Evolutionary conservation across 352 stramenopile genomes (phyloP).

Genomic region (Stramenopiles sp.): DNA sequence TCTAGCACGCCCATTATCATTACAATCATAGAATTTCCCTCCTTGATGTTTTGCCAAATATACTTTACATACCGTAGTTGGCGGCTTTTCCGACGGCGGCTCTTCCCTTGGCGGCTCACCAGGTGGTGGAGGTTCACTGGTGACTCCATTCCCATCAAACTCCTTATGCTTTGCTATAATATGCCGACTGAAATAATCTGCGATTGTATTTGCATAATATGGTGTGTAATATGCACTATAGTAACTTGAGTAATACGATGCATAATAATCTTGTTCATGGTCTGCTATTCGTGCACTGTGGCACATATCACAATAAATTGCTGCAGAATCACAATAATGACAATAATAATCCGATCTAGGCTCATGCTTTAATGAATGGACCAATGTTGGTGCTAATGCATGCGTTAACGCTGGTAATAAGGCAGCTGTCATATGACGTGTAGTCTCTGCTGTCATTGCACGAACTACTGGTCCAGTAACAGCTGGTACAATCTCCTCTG

Average conservation of each 20-base stretch:
- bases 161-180: too few species aligned
- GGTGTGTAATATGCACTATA: background rate
- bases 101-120: too few species aligned
- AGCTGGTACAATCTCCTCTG: background rate
- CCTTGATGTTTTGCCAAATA: background rate
- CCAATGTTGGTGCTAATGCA: background rate
- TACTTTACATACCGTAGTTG: background rate
- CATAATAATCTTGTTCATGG: background rate
- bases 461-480: background rate
- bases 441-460: background rate
- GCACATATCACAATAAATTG: background rate
- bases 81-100: too few species aligned
- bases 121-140: too few species aligned
- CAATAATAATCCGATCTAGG: background rate
- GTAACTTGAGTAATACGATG: background rate
- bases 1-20: background rate
- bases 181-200: too few species aligned
- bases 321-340: background rate
- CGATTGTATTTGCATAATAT: background rate
- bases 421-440: background rate
- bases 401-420: background rate
- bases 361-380: background rate
- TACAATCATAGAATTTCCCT: background rate
- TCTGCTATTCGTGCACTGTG: background rate
- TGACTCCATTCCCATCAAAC: too few species aligned